Evolutionary conservation across 164 flowering plant species (phyloP).

Genomic region (Liriodendron chinense): DNA sequence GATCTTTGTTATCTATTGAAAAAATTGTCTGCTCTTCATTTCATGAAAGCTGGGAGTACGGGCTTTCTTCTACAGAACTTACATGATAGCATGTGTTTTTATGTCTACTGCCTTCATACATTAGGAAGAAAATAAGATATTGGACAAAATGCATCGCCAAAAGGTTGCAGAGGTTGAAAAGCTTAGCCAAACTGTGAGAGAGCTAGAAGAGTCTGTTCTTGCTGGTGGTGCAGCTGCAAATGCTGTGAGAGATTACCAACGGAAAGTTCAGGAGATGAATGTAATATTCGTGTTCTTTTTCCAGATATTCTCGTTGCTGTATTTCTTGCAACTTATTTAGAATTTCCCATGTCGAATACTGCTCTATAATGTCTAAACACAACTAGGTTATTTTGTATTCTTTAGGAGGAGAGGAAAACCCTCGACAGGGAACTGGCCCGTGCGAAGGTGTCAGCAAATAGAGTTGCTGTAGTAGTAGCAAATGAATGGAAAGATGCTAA

Average conservation of each 20-base stretch:
- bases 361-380: not conserved
- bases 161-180: constrained; percentile 72
- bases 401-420: constrained; percentile 66
- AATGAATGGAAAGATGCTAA: constrained; percentile 90
- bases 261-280: constrained; percentile 74
- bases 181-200: constrained; percentile 63
- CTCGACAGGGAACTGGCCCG: constrained; percentile 81
- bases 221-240: constrained; percentile 82
- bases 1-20: too few relatives aligned
- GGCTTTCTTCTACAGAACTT: too few relatives aligned
- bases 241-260: constrained; percentile 72
- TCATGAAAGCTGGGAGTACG: too few relatives aligned
- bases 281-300: constrained; percentile 26
- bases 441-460: constrained; percentile 70
- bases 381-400: not conserved
- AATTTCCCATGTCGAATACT: not conserved
- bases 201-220: constrained; percentile 74
- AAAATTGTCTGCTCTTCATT: too few relatives aligned
- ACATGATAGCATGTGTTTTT: too few relatives aligned
- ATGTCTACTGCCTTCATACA: not conserved
- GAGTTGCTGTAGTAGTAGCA: constrained; percentile 82
- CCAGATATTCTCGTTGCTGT: not conserved
- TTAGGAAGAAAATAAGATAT: constrained; percentile 66
- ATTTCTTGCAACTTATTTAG: not conserved
- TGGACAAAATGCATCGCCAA: constrained; percentile 71